A percentile compares a stretch with the other conserved stretches of the same genome.
Evolutionary conservation across 1,284 basidiomycete genomes (phyloP).

Genomic region (Malassezia psittaci): DNA sequence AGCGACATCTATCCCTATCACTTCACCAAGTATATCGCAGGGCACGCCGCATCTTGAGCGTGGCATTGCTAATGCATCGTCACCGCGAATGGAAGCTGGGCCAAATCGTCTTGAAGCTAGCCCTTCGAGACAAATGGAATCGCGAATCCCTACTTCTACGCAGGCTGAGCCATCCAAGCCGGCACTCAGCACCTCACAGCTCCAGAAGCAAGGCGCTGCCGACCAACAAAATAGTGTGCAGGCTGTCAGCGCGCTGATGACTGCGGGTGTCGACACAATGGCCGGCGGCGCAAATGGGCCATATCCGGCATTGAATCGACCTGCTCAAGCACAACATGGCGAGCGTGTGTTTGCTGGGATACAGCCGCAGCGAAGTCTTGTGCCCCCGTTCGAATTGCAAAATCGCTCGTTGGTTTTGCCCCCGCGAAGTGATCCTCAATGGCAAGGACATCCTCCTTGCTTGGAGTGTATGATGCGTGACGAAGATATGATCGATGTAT

Average conservation of each 20-base stretch:
- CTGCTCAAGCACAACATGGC: background rate
- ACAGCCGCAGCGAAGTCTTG: conserved; percentile 39
- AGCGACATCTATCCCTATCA: background rate
- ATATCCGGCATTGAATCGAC: conserved; percentile 27
- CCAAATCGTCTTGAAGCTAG: background rate
- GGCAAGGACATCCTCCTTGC: conserved; percentile 55
- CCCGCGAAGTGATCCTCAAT: conserved; percentile 32
- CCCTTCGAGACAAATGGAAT: too few relatives aligned
- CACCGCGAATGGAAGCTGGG: conserved; percentile 12
- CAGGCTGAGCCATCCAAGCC: too few relatives aligned
- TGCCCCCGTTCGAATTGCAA: conserved; percentile 46
- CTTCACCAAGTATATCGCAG: background rate
- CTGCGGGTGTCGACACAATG: conserved; percentile 21
- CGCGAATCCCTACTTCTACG: too few relatives aligned
- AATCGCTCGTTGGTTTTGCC: conserved; percentile 40
- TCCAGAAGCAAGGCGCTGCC: conserved; percentile 30
- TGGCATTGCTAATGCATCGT: background rate
- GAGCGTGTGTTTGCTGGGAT: conserved; percentile 35
- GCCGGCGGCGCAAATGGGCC: conserved; percentile 37
- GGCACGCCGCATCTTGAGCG: background rate
- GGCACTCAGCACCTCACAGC: conserved; percentile 21
- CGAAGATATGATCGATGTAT: conserved; percentile 91
- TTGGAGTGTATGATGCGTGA: conserved; percentile 98
- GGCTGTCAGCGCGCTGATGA: conserved; percentile 35
- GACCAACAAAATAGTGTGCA: conserved; percentile 35